Evolutionary conservation across 331 rosid species (phyloP).

Genomic region (Quercus lobata): DNA sequence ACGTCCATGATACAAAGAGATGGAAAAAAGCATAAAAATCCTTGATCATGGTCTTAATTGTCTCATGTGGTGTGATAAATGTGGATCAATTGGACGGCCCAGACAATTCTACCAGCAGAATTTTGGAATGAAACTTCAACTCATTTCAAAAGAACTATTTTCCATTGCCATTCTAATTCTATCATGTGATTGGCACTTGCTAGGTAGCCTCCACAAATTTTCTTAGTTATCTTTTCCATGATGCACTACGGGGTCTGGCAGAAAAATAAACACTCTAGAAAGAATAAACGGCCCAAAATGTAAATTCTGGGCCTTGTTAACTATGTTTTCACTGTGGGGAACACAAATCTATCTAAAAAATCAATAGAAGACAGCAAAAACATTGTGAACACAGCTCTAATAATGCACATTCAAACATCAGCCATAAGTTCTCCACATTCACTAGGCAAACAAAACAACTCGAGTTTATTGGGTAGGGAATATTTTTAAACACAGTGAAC

Average conservation of each 20-base stretch:
- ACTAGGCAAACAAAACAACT: slow-evolving; percentile 16
- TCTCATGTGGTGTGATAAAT: too few species aligned
- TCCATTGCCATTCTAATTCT: background rate
- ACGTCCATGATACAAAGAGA: too few species aligned
- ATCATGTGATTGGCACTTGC: background rate
- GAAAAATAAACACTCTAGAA: background rate
- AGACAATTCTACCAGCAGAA: too few species aligned
- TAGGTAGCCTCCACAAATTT: background rate
- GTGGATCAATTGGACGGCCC: too few species aligned
- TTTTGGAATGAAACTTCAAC: too few species aligned
- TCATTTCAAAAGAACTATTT: too few species aligned
- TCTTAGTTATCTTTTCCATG: background rate
- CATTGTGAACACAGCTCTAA: too few species aligned
- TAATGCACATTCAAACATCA: too few species aligned
- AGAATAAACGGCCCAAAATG: background rate
- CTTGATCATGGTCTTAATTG: too few species aligned
- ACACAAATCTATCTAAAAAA: background rate
- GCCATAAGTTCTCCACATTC: background rate
- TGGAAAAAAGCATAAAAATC: too few species aligned
- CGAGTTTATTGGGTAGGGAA: slow-evolving; percentile 17
- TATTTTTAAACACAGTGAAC: background rate
- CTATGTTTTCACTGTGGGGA: background rate
- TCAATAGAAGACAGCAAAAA: background rate
- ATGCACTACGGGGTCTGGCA: background rate
- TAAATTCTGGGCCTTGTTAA: background rate